Base-by-base conservation (phyloP, 257 asterid genomes). In the Ilex aquifolium region DNA sequence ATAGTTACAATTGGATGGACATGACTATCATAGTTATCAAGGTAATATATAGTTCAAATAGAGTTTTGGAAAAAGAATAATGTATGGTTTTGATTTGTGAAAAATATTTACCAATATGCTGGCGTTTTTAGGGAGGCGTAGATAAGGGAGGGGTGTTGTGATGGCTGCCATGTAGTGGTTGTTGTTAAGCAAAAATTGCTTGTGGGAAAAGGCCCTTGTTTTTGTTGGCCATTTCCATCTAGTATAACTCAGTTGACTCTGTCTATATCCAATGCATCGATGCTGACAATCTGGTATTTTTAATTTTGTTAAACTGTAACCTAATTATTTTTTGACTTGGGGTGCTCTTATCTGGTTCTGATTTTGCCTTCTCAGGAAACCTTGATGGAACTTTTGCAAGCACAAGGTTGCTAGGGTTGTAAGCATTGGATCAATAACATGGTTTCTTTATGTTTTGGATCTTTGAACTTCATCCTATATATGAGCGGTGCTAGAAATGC, bases 21-120 rank as follows among this genome's bases (percentile, higher is more conserved):
- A 49, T 42, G 59, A 60, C 36, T 53, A 12, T 16, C 70, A 64
- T 69, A 62, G 73, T 51, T 67, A 60, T 54, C 54, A 57, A 59
- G 65, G 39, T 21, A 7, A 12, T 40, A 67, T 65, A 63, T 57
- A 15, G 56, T 44, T 69, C 52, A 60, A 29, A 32, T 30, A 31
- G 13, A 17, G 32, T 57, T 32, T 27, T 15, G 32, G 49, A 13
- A 36, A 16, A 53, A 16, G 27, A 32, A 60, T 3, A 40, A 59
- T 50, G 7, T 39, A 7, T 39, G 10, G 48, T 40, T 44, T 36
- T 15, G 62, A 44, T 40, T 32, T 44, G 42, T 66, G 77, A 60
- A 7, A 58, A 14, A 0, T 2, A 36, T 1, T 21, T 21, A 21
- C 27, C 42, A 36, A 36, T 4, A 36, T 36, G 0, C 1, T 4